Percentiles rank a stretch among this genome's conserved stretches.
These are phyloP conservation scores for Lathyrus tuberosus DNA, from an alignment of 306 rosid species.

Conservation along the genomic window DNA sequence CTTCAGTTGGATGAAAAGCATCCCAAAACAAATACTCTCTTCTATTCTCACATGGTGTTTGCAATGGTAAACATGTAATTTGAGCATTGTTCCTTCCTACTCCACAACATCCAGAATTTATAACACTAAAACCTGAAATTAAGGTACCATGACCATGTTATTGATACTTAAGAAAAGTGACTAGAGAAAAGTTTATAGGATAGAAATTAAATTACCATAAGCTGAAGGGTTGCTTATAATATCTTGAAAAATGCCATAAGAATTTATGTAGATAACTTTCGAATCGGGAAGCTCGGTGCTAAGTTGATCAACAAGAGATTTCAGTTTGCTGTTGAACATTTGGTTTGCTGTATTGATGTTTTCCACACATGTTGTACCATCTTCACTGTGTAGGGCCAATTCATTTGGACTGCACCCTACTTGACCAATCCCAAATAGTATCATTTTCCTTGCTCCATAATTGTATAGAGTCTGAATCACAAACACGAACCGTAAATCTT, in stretches of 20 bases:
- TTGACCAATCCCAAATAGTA: conserved; percentile 79
- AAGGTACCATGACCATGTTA: neutral
- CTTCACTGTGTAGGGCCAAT: conserved; percentile 72
- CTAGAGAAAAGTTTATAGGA: neutral
- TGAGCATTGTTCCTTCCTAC: conserved; percentile 92
- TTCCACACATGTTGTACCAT: conserved; percentile 74
- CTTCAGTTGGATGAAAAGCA: conserved; percentile 89
- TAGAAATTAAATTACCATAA: conserved; percentile 55
- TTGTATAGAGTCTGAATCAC: conserved; percentile 57
- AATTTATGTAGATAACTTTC: conserved; percentile 67
- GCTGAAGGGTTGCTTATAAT: conserved; percentile 62
- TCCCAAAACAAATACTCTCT: conserved; percentile 84
- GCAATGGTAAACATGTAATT: conserved; percentile 85
- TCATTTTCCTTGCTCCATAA: conserved; percentile 90
- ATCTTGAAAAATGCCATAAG: conserved; percentile 76
- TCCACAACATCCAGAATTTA: conserved; percentile 85
- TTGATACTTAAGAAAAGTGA: neutral
- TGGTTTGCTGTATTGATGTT: conserved; percentile 73
- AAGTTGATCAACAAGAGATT: conserved; percentile 58
- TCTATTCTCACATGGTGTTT: conserved; percentile 75
- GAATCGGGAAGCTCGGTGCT: conserved; percentile 64
- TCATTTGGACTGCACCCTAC: conserved; percentile 88
- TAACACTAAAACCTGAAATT: conserved; percentile 61
- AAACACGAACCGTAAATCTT: neutral
- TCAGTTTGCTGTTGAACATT: conserved; percentile 70